These are phyloP conservation scores for Phytophthora multivora DNA, from an alignment of 352 stramenopile genomes.

Conservation along the genomic window DNA sequence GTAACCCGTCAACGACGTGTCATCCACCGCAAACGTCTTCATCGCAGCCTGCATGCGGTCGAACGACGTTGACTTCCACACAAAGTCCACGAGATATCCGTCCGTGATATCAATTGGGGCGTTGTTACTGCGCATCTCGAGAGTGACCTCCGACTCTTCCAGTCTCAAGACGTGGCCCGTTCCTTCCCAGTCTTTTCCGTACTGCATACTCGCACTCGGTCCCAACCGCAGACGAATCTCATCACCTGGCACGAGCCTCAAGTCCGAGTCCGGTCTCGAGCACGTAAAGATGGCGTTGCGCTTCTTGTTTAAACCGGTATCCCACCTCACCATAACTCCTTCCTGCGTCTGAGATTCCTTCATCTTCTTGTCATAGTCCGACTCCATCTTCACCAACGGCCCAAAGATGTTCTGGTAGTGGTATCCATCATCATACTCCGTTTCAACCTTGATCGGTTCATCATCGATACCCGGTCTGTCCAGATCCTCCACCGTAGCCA, in stretches of 20 bases:
- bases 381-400: constrained; percentile 99
- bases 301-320: constrained; percentile 97
- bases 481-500: constrained; percentile 96
- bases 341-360: constrained; percentile 98
- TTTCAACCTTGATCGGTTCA: constrained; percentile 82
- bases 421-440: constrained; percentile 98
- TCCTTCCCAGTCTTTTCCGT: constrained; percentile 92
- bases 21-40: constrained; percentile 99
- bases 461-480: constrained; percentile 93
- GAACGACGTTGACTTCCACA: constrained; percentile 99
- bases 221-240: constrained; percentile 95
- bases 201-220: constrained; percentile 78
- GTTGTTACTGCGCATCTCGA: constrained; percentile 86
- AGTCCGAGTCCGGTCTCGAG: constrained; percentile 87
- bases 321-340: constrained; percentile 92
- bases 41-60: constrained; percentile 99
- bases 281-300: constrained; percentile 96
- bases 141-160: constrained; percentile 83
- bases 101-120: constrained; percentile 94
- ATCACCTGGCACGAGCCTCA: constrained; percentile 95
- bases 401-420: constrained; percentile 99
- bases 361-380: constrained; percentile 99
- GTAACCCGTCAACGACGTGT: constrained; percentile 98
- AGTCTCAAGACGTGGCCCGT: constrained; percentile 93
- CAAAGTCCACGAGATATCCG: constrained; percentile 97